Evolutionary conservation across 176 grass and related monocot genomes (phyloP), one percentile per base, ranked within the genome.

Genomic region (Areca catechu): DNA sequence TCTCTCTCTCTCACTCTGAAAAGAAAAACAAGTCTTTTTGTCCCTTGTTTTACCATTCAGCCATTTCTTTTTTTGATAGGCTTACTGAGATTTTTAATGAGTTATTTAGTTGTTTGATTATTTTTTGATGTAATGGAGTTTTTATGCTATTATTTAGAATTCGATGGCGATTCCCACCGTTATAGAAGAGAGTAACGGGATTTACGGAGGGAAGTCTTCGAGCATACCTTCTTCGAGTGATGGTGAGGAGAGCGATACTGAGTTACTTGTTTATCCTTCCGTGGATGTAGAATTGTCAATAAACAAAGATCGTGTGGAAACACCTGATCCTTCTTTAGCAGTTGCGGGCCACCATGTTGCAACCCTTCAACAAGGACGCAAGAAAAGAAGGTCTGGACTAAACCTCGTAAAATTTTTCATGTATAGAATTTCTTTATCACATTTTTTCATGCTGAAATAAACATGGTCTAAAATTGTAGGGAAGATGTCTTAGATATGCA

Each of bases 211-310:
- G 24, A 60, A 37, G 57, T 60, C 25, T 19, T 60, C 14, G 25
- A 4, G 53, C 66, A 16, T 22, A 69, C 12, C 63, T 43, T 86
- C 72, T 66, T 79, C 83, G 50, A 84, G 72, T 56, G 83, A 93
- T 63, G 82, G 83, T 51, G 84, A 88, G 3, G 86, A 85, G 68
- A 83, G 80, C 48, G 84, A 84, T 22, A 70, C 80, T 4, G 89
- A 94, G n/a, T 22, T 76, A 22, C 29, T 84, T 62, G 54, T 87
- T 24, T 71, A 77, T 22, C 59, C 75, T 62, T 79, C 60, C 16
- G 65, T 65, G 20, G 83, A 88, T 48, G 65, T 88, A 27, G 89
- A 94, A 49, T 61, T 88, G 52, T 80, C 80, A 1, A 24, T 75
- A 12, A n/a, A 73, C 23, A 78, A 88, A 49, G 75, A 66, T 24